Evolutionary conservation across 2,329 filamentous ascomycete genomes (phyloP), one percentile per base, ranked within the genome.

Genomic region (Lecanicillium sp.): DNA sequence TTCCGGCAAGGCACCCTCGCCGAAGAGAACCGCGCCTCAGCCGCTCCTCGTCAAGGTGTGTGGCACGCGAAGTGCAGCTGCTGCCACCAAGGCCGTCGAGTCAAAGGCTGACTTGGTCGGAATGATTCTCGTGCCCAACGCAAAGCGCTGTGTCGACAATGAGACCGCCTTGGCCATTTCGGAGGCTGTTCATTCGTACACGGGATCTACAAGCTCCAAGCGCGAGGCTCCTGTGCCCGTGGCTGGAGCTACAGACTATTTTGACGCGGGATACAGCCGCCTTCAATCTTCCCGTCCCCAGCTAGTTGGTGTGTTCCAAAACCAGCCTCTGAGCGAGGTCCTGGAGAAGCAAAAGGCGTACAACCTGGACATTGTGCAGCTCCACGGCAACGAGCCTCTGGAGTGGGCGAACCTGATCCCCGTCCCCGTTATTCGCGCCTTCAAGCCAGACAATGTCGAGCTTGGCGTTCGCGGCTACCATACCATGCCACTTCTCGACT

Each of bases 361-460:
- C 47, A 71, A 74, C 33, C 75, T 98, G 31, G 92, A 98, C 56
- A 66, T 95, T 38, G 86, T 98, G 6, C 92, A 98, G 57, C 74
- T 98, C 3, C 92, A 98, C 55, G 94, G 92, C 8, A 74, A 82
- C 33, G 94, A 98, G 57, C 90, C 92, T 3, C 54, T 96, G 4
- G 92, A 98, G 58, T 98, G 90, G 89, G 82, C 89, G 2, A 75
- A 66, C 33, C 64, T 84, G n/a, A 87, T 98, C 35, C 89, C 92
- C 1, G 88, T 96, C 0, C 92, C 92, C 1, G 89, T 98, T 5
- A 80, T 98, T 46, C 81, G 80, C 48, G 84, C 82, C 36, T 98
- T 97, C 63, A 79, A 80, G 38, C 87, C 88, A 0, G 76, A 72
- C 3, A 79, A 89, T 36, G 64, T 76, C n/a, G 85, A 81, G 1